phyloP scores from a whole-genome alignment of 1,284 basidiomycete genomes.

The Tilletia walkeri region DNA sequence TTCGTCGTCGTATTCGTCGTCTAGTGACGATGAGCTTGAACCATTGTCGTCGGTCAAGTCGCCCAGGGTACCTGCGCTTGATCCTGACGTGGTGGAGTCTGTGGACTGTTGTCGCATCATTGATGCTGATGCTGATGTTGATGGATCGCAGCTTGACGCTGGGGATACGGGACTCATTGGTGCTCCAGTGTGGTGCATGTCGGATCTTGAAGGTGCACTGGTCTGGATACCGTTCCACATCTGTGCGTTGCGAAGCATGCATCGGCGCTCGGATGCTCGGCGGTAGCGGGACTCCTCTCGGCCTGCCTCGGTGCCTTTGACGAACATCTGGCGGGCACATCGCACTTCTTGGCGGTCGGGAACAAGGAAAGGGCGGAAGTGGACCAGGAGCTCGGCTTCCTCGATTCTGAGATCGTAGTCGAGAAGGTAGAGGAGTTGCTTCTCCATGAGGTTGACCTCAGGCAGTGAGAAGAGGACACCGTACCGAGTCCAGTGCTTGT shows the following conservation, averaged over 20 bases:
- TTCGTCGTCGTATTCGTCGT: slow-evolving; percentile 46
- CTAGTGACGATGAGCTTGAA: slow-evolving; percentile 48
- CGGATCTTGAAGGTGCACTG: background rate
- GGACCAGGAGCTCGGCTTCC: slow-evolving; percentile 52
- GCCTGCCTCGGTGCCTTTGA: slow-evolving; percentile 51
- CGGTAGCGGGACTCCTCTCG: slow-evolving; percentile 51
- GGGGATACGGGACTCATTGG: slow-evolving; percentile 21
- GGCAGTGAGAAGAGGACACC: slow-evolving; percentile 67
- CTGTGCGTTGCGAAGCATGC: slow-evolving; percentile 45
- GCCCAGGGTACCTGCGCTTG: slow-evolving; percentile 43
- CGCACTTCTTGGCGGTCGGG: slow-evolving; percentile 51
- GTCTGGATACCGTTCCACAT: slow-evolving; percentile 19
- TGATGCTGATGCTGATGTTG: slow-evolving; percentile 20
- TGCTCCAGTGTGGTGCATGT: slow-evolving; percentile 21
- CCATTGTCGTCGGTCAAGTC: slow-evolving; percentile 54
- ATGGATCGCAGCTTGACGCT: slow-evolving; percentile 20
- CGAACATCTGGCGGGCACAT: slow-evolving; percentile 49
- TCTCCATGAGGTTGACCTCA: slow-evolving; percentile 90
- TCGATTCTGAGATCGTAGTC: slow-evolving; percentile 56
- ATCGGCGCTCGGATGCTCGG: slow-evolving; percentile 50
- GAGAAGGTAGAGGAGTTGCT: slow-evolving; percentile 63
- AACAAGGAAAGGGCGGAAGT: slow-evolving; percentile 54
- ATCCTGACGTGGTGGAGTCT: slow-evolving; percentile 31
- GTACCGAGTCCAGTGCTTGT: slow-evolving; percentile 73
- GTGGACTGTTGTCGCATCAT: slow-evolving; percentile 44